Base-by-base conservation (phyloP, 257 asterid genomes). In the Solanum gracilifrons region DNA sequence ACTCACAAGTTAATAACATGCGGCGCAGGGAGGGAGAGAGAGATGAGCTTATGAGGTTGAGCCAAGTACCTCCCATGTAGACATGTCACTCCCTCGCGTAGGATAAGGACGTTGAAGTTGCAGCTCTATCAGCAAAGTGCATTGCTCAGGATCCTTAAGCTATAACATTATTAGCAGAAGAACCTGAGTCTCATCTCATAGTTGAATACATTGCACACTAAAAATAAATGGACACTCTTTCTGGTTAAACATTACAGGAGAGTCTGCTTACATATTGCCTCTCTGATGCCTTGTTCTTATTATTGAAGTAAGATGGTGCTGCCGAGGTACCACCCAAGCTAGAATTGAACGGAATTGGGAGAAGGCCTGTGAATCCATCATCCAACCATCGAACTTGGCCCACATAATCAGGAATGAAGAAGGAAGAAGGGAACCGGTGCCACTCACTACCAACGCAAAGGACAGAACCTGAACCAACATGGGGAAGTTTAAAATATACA, bases 331-430 rank as follows among this genome's bases (percentile, higher is more conserved):
- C 99, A 27, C 98, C 99, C 92, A 95, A 85, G 83, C 98, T 92
- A 58, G 98, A 91, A 92, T 97, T 96, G 87, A 97, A 97, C 0
- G 98, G 99, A 69, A 97, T 88, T 3, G 99, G 99, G 75, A 97
- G 99, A 87, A 97, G 99, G 87, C 99, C 99, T 71, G 86, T 91
- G 93, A 97, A 97, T 66, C 99, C 99, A 90, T 96, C 99, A 90
- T 97, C 98, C 88, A 97, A 90, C 99, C 99, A 97, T 86, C 92
- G 92, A 87, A 96, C 98, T 91, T 97, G 96, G 68, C 87, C 55
- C 64, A 96, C 92, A 82, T 96, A 96, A 43, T 93, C 94, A 39
- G 99, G 99, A 89, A 97, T 93, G 62, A 97, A 91, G 88, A 97
- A 97, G 55, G 99, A 97, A 87, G 99, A 96, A 2, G 99, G 99